phyloP scores from a whole-genome alignment of 345 rosid genomes.

The Eucalyptus sp. region DNA sequence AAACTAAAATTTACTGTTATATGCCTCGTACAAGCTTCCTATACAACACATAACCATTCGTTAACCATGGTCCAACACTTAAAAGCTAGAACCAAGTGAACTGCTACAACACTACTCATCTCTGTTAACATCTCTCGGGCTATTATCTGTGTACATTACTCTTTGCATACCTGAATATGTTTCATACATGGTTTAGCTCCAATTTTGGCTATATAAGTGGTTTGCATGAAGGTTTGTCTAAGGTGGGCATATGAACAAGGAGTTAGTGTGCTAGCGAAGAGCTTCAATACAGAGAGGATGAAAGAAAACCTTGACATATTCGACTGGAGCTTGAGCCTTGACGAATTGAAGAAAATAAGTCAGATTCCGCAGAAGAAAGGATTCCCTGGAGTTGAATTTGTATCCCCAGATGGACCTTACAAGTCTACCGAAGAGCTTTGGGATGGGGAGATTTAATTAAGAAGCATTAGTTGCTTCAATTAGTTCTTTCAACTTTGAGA shows the following conservation, averaged over 20 bases:
- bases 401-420: conserved; percentile 8
- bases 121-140: not conserved
- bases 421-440: conserved; percentile 12
- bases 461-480: not conserved
- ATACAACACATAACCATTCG: not conserved
- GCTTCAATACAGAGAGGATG: conserved; percentile 16
- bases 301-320: conserved; percentile 7
- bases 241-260: conserved; percentile 33
- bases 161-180: not conserved
- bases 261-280: conserved; percentile 7
- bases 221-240: not conserved
- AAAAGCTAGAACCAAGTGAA: not conserved
- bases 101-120: not conserved
- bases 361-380: conserved; percentile 8
- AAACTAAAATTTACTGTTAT: not conserved
- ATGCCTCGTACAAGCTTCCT: not conserved
- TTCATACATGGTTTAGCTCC: not conserved
- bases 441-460: conserved; percentile 11
- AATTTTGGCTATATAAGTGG: not conserved
- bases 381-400: not conserved
- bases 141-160: not conserved
- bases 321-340: conserved; percentile 13
- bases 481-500: not conserved
- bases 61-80: not conserved
- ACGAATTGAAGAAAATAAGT: conserved; percentile 1